Evolutionary conservation across 352 stramenopile genomes (phyloP).

Genomic region (Pilasporangium apinafurcum): DNA sequence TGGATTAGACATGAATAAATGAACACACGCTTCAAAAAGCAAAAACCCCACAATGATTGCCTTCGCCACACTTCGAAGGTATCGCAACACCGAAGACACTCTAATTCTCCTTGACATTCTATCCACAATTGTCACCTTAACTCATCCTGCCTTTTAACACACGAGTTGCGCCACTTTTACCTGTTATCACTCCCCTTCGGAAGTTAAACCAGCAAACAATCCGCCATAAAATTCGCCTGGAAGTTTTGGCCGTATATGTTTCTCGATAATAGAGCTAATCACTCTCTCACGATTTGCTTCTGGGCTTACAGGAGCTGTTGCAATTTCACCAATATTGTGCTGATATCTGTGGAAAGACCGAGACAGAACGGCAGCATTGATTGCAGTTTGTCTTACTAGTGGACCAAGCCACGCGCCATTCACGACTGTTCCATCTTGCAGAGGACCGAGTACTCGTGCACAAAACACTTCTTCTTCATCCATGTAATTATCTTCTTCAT

Average conservation of each 20-base stretch:
- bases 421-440: constrained; percentile 82
- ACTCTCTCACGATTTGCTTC: constrained; percentile 70
- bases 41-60: too few species aligned
- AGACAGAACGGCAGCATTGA: constrained; percentile 72
- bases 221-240: constrained; percentile 83
- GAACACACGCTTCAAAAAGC: too few species aligned
- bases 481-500: constrained; percentile 67
- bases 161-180: neutral
- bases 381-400: constrained; percentile 75
- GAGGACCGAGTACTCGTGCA: constrained; percentile 68
- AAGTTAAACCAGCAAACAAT: constrained; percentile 64
- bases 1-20: too few species aligned
- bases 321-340: constrained; percentile 59
- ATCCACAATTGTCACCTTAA: too few species aligned
- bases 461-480: constrained; percentile 80
- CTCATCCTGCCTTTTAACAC: too few species aligned
- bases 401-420: constrained; percentile 76
- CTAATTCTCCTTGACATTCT: too few species aligned
- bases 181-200: constrained; percentile 3
- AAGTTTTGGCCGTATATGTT: constrained; percentile 78
- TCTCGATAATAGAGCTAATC: constrained; percentile 65
- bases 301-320: constrained; percentile 49
- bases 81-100: too few species aligned
- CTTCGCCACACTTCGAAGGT: too few species aligned
- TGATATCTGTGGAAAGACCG: constrained; percentile 72